Evolutionary conservation across 2,329 filamentous ascomycete species (phyloP).

Genomic region (Neopestalotiopsis sp.): DNA sequence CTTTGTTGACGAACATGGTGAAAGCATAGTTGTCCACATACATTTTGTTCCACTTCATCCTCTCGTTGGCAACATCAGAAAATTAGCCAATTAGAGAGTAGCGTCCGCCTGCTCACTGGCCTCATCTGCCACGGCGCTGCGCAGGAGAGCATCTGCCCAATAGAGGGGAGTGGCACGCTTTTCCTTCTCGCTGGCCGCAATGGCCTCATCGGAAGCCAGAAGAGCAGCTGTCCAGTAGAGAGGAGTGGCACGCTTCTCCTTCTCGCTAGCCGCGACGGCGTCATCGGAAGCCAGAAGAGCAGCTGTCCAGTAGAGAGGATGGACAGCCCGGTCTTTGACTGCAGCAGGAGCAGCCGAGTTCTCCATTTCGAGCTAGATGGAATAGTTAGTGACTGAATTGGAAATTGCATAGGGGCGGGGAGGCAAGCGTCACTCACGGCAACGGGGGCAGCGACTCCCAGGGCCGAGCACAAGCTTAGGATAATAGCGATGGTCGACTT

Average conservation of each 20-base stretch:
- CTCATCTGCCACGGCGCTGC: not conserved
- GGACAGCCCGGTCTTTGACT: not conserved
- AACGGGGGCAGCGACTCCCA: not conserved
- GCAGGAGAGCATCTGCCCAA: not conserved
- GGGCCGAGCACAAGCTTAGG: constrained; percentile 9
- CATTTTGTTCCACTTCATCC: too few species aligned
- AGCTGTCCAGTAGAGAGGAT: not conserved
- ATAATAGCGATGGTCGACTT: constrained; percentile 3
- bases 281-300: not conserved
- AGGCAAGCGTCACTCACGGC: not conserved
- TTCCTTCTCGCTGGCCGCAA: not conserved
- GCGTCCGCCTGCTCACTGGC: not conserved
- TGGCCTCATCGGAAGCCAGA: not conserved
- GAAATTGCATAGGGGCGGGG: not conserved
- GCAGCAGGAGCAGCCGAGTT: not conserved
- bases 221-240: not conserved
- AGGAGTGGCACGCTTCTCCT: not conserved
- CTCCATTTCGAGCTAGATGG: not conserved
- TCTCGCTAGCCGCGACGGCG: not conserved
- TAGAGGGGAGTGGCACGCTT: not conserved
- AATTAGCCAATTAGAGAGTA: too few species aligned
- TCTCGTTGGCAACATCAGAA: too few species aligned
- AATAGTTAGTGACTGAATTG: not conserved
- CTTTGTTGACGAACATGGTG: too few species aligned
- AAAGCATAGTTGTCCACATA: too few species aligned